A percentile compares a stretch with the other conserved stretches of the same genome.
These are phyloP conservation scores for Wilcoxina mikolae DNA, from an alignment of 495 filamentous ascomycete genomes.

Conservation along the genomic window DNA sequence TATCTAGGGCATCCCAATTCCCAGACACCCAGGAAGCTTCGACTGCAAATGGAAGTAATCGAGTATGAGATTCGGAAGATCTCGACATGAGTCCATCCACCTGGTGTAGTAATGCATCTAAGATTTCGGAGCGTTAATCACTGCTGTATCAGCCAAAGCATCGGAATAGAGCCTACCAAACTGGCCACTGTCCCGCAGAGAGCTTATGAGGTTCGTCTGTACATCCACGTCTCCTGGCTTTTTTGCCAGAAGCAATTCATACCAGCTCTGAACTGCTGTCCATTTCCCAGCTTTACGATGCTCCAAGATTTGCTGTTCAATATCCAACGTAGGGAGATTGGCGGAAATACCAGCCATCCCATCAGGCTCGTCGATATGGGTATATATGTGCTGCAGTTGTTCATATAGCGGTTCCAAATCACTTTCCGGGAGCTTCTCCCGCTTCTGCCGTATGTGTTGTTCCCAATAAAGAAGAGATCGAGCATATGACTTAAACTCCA, in stretches of 20 bases:
- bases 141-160: constrained; percentile 32
- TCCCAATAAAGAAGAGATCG: constrained; percentile 89
- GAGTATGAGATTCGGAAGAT: constrained; percentile 38
- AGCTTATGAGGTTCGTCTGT: constrained; percentile 71
- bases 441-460: constrained; percentile 58
- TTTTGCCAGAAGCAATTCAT: constrained; percentile 70
- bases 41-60: constrained; percentile 60
- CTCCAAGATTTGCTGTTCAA: constrained; percentile 83
- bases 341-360: constrained; percentile 88
- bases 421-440: constrained; percentile 30
- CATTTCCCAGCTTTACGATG: constrained; percentile 89
- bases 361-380: constrained; percentile 92
- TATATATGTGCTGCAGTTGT: constrained; percentile 80
- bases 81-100: constrained; percentile 55
- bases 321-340: constrained; percentile 61
- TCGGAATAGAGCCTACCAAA: too few relatives aligned
- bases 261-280: constrained; percentile 97
- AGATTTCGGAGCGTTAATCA: too few relatives aligned
- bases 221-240: constrained; percentile 59
- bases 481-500: constrained; percentile 85
- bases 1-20: constrained; percentile 59
- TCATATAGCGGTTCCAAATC: constrained; percentile 50
- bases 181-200: constrained; percentile 83
- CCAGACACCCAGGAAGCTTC: constrained; percentile 85
- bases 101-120: constrained; percentile 71